Evolutionary conservation across 2,329 filamentous ascomycete genomes (phyloP).

Genomic region (Claviceps cyperi): DNA sequence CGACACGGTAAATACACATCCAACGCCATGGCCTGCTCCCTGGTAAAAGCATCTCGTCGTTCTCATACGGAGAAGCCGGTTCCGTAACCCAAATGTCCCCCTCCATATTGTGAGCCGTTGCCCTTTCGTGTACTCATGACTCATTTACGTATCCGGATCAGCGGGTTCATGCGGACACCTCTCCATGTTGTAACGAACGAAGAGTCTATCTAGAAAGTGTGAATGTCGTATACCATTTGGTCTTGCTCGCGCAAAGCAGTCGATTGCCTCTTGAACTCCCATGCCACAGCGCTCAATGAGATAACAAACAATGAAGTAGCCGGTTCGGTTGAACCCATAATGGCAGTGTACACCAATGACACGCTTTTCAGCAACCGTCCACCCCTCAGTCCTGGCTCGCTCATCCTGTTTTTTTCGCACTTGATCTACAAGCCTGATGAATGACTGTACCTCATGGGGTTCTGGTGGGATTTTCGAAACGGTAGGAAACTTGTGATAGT

Average conservation of each 20-base stretch:
- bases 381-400: slow-evolving; percentile 23
- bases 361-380: slow-evolving; percentile 21
- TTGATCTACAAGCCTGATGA: slow-evolving; percentile 42
- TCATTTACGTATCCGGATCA: slow-evolving; percentile 50
- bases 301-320: slow-evolving; percentile 81
- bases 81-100: background rate
- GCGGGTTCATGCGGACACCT: background rate
- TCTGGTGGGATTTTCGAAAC: slow-evolving; percentile 79
- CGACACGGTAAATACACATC: too few species aligned
- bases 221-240: slow-evolving; percentile 78
- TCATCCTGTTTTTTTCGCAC: slow-evolving; percentile 39
- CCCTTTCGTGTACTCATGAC: slow-evolving; percentile 31
- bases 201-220: slow-evolving; percentile 76
- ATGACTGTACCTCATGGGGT: slow-evolving; percentile 35
- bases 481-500: slow-evolving; percentile 78
- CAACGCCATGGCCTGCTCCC: background rate
- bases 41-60: background rate
- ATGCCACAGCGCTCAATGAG: slow-evolving; percentile 69
- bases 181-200: slow-evolving; percentile 51
- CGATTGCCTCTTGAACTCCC: slow-evolving; percentile 60
- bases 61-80: background rate
- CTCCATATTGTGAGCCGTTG: background rate
- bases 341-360: slow-evolving; percentile 83
- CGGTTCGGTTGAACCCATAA: slow-evolving; percentile 89
- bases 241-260: slow-evolving; percentile 57